A percentile compares a stretch with the other conserved stretches of the same genome.
phyloP scores from a whole-genome alignment of 2,329 filamentous ascomycete species.

The Elsinoe australis region DNA sequence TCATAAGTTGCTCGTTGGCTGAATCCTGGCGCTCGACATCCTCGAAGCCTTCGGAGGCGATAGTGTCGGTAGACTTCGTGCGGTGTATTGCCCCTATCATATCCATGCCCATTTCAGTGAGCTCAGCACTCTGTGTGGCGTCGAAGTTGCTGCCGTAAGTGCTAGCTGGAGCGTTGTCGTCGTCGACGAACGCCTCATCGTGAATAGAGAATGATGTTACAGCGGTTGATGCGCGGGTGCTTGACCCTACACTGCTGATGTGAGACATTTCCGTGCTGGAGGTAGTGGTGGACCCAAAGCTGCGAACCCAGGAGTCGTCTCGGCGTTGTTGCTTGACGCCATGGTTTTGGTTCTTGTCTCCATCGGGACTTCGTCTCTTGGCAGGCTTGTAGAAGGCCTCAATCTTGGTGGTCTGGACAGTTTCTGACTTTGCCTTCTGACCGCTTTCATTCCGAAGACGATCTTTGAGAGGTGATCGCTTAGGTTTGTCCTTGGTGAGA shows the following conservation, averaged over 20 bases:
- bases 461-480: neutral
- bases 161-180: neutral
- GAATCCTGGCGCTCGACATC: neutral
- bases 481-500: slow-evolving; percentile 13
- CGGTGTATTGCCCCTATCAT: neutral
- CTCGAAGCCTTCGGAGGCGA: neutral
- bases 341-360: neutral
- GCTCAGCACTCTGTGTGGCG: slow-evolving; percentile 1
- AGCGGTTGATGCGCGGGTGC: slow-evolving; percentile 2
- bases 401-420: neutral
- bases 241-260: neutral
- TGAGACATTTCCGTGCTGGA: neutral
- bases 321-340: neutral
- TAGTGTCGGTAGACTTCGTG: neutral
- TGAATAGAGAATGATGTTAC: slow-evolving; percentile 9
- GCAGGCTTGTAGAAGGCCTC: neutral
- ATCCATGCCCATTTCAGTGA: slow-evolving; percentile 2
- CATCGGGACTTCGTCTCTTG: slow-evolving; percentile 1
- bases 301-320: neutral
- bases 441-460: neutral
- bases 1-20: slow-evolving; percentile 2
- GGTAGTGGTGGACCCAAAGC: neutral
- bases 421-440: no score
- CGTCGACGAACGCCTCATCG: neutral
- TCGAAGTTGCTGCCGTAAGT: slow-evolving; percentile 6